Evolutionary conservation across 805 yeast genomes (phyloP).

Genomic region (Candida rishiriensis): DNA sequence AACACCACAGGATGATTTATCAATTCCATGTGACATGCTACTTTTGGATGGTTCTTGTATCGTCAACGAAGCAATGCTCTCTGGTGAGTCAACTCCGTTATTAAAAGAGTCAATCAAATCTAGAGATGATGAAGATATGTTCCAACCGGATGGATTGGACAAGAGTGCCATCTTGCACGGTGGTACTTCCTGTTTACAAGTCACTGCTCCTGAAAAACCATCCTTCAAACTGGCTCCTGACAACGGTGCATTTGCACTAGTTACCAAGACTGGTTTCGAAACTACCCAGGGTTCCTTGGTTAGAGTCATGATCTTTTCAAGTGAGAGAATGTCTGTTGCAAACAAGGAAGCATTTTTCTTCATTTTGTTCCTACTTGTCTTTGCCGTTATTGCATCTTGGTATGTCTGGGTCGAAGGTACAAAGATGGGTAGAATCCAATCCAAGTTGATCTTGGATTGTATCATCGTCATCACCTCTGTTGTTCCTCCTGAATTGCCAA

Average conservation of each 20-base stretch:
- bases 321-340: slow-evolving; percentile 95
- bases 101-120: slow-evolving; percentile 85
- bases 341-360: slow-evolving; percentile 91
- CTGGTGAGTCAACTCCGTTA: slow-evolving; percentile 97
- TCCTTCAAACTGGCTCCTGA: slow-evolving; percentile 69
- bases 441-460: slow-evolving; percentile 92
- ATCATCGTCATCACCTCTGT: slow-evolving; percentile 93
- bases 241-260: slow-evolving; percentile 85
- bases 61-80: slow-evolving; percentile 97
- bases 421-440: slow-evolving; percentile 89
- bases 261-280: slow-evolving; percentile 94
- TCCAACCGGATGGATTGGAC: slow-evolving; percentile 80
- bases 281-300: slow-evolving; percentile 97
- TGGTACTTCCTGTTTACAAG: slow-evolving; percentile 95
- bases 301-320: slow-evolving; percentile 91
- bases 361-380: slow-evolving; percentile 80
- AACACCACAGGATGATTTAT: slow-evolving; percentile 78
- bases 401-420: slow-evolving; percentile 99
- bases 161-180: slow-evolving; percentile 88
- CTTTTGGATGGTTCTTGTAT: slow-evolving; percentile 87
- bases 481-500: slow-evolving; percentile 98
- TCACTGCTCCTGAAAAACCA: slow-evolving; percentile 59
- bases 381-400: slow-evolving; percentile 94
- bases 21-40: slow-evolving; percentile 90
- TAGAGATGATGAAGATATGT: slow-evolving; percentile 65